These are phyloP conservation scores for Irpex rosettiformis DNA, from an alignment of 1,284 basidiomycete species.

Conservation along the genomic window DNA sequence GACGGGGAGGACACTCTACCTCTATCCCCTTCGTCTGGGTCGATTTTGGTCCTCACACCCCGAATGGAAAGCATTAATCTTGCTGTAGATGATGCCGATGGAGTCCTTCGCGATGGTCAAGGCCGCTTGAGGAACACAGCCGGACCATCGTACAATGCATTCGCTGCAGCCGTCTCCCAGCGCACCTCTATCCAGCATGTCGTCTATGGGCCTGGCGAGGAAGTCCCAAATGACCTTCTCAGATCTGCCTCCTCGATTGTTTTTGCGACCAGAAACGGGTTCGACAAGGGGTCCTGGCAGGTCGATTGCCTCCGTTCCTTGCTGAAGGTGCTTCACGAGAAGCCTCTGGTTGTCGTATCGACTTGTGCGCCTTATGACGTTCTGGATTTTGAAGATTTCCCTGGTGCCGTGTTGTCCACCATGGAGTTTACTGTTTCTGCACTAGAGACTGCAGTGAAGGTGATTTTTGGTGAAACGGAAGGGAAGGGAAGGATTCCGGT, in stretches of 20 bases:
- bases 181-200: slow-evolving; percentile 38
- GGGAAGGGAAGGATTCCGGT: slow-evolving; percentile 27
- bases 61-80: slow-evolving; percentile 51
- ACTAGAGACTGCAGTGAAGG: slow-evolving; percentile 39
- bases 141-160: slow-evolving; percentile 49
- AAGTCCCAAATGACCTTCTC: slow-evolving; percentile 23
- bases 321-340: slow-evolving; percentile 16
- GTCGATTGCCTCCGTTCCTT: slow-evolving; percentile 37
- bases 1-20: slow-evolving; percentile 37
- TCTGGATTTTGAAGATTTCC: slow-evolving; percentile 23
- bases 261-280: slow-evolving; percentile 56
- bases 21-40: slow-evolving; percentile 20
- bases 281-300: slow-evolving; percentile 52
- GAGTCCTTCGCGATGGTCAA: slow-evolving; percentile 37
- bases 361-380: slow-evolving; percentile 64
- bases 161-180: slow-evolving; percentile 38
- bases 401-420: slow-evolving; percentile 36
- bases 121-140: slow-evolving; percentile 52
- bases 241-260: slow-evolving; percentile 33
- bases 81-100: slow-evolving; percentile 57
- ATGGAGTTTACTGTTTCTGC: slow-evolving; percentile 57
- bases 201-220: slow-evolving; percentile 36
- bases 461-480: slow-evolving; percentile 40
- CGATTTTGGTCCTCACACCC: slow-evolving; percentile 52
- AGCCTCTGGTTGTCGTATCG: slow-evolving; percentile 44